Evolutionary conservation across 148 eudicot species (phyloP).

Genomic region (Rhododendron kiyosumense): DNA sequence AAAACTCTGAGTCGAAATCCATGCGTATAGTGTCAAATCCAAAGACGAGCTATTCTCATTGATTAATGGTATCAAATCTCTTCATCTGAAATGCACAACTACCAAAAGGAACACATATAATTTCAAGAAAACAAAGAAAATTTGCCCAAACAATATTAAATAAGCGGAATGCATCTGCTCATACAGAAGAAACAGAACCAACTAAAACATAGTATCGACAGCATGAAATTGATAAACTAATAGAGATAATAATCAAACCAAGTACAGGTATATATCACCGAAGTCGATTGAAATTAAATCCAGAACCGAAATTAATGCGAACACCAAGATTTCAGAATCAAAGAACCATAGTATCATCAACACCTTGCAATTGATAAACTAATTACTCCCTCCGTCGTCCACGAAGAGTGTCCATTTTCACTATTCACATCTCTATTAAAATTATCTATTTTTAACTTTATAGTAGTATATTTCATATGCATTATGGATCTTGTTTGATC

Average conservation of each 20-base stretch:
- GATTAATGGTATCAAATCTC: not conserved
- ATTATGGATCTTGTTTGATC: not conserved
- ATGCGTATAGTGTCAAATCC: not conserved
- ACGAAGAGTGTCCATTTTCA: not conserved
- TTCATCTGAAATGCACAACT: not conserved
- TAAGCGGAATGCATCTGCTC: not conserved
- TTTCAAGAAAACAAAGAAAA: not conserved
- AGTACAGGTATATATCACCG: not conserved
- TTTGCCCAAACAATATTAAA: not conserved
- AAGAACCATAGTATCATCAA: not conserved
- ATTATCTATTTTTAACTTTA: not conserved
- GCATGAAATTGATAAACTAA: not conserved
- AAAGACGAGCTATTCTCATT: not conserved
- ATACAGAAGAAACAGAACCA: not conserved
- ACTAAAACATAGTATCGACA: not conserved
- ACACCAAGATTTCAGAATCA: not conserved
- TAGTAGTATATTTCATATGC: not conserved
- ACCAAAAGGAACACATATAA: not conserved
- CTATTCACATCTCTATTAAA: not conserved
- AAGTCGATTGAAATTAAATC: not conserved
- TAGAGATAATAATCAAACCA: not conserved
- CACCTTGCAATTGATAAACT: not conserved
- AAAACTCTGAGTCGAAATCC: not conserved
- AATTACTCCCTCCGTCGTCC: not conserved
- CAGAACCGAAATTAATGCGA: not conserved